A percentile compares a stretch with the other conserved stretches of the same genome.
Conservation (phyloP, 2,329 filamentous ascomycete genomes). For the Fusarium haematococcum region DNA sequence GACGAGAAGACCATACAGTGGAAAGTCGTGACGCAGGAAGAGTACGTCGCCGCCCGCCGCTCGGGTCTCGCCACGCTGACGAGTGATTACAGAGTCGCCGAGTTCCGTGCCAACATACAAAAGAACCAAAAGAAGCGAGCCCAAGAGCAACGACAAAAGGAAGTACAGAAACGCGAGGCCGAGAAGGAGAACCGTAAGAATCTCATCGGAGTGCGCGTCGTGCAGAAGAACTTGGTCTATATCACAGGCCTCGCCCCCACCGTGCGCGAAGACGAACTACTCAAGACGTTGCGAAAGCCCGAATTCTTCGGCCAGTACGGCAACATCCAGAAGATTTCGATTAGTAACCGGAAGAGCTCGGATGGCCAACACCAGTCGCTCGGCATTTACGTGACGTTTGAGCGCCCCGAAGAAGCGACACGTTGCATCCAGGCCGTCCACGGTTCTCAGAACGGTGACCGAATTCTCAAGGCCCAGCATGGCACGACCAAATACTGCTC, state of each 20-base stretch:
- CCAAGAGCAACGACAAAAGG: slow-evolving; percentile 86
- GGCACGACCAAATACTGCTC: slow-evolving; percentile 99
- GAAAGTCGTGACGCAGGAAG: slow-evolving; percentile 94
- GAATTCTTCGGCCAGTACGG: slow-evolving; percentile 99
- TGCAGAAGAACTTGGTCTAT: slow-evolving; percentile 99
- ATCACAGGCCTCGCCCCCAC: slow-evolving; percentile 94
- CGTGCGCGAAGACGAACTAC: slow-evolving; percentile 89
- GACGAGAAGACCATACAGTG: slow-evolving; percentile 98
- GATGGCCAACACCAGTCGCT: slow-evolving; percentile 85
- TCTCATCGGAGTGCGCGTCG: slow-evolving; percentile 91
- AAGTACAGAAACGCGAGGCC: slow-evolving; percentile 94
- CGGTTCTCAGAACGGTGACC: slow-evolving; percentile 89
- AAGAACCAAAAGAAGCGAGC: slow-evolving; percentile 95
- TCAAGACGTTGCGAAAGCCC: slow-evolving; percentile 88
- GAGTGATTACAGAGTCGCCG: slow-evolving; percentile 68
- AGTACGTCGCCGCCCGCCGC: slow-evolving; percentile 69
- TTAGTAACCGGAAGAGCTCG: slow-evolving; percentile 90
- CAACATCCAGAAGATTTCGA: slow-evolving; percentile 98
- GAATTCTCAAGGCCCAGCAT: slow-evolving; percentile 80
- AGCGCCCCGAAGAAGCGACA: slow-evolving; percentile 88
- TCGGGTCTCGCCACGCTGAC: slow-evolving; percentile 31
- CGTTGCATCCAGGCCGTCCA: slow-evolving; percentile 93
- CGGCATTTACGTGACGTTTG: slow-evolving; percentile 98
- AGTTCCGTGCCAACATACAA: slow-evolving; percentile 81
- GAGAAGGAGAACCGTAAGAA: slow-evolving; percentile 97